Conservation (phyloP, 306 rosid genomes). For the Vicia faba region DNA sequence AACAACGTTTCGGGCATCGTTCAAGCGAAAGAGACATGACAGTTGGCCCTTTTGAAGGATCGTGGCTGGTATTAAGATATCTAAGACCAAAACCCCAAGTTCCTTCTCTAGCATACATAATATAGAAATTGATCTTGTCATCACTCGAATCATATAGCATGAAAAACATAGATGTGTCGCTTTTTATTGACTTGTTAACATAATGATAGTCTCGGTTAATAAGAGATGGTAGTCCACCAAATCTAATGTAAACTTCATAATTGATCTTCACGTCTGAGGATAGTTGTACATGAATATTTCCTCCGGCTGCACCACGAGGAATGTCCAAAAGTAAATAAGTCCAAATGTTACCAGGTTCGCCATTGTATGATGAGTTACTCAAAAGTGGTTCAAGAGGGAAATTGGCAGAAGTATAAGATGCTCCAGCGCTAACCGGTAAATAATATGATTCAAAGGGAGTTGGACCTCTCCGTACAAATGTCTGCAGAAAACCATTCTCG, state of each 20-base stretch:
- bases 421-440: constrained; percentile 64
- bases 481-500: constrained; percentile 77
- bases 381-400: constrained; percentile 80
- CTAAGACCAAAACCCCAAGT: constrained; percentile 91
- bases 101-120: constrained; percentile 88
- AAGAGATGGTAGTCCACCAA: constrained; percentile 87
- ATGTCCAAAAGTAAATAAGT: constrained; percentile 76
- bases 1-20: constrained; percentile 89
- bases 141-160: constrained; percentile 70
- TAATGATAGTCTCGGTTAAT: constrained; percentile 79
- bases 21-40: constrained; percentile 83
- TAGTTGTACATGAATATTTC: constrained; percentile 70
- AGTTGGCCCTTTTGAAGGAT: constrained; percentile 51
- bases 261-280: constrained; percentile 56
- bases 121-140: constrained; percentile 65
- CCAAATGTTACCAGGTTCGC: constrained; percentile 60
- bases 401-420: constrained; percentile 50
- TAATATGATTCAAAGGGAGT: constrained; percentile 79
- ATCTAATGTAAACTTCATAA: constrained; percentile 81
- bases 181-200: constrained; percentile 74
- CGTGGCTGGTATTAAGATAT: constrained; percentile 45
- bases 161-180: constrained; percentile 77
- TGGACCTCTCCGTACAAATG: constrained; percentile 62
- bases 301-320: constrained; percentile 92
- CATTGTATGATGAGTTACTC: constrained; percentile 54